Percentiles rank a stretch among this genome's conserved stretches.
Evolutionary conservation across 176 grass and related monocot species (phyloP).

Genomic region (Chrysopogon serrulatus): DNA sequence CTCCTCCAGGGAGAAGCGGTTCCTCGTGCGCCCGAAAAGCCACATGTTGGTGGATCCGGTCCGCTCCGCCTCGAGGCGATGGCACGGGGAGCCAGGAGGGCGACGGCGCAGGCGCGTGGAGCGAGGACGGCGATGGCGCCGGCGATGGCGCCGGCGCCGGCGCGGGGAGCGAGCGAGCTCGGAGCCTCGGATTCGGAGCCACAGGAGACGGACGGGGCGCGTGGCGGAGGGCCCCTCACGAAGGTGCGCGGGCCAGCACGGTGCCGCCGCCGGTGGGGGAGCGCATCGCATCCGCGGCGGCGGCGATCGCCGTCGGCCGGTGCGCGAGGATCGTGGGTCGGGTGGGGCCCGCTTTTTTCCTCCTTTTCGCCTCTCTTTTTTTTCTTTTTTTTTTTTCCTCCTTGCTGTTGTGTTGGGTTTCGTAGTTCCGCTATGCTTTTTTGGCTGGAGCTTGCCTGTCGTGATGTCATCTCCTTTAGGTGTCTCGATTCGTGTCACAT

Average conservation of each 20-base stretch:
- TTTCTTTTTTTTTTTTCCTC: background rate
- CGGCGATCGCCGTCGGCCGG: conserved; percentile 25
- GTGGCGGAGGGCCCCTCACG: background rate
- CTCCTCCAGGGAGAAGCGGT: conserved; percentile 89
- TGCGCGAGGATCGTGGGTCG: background rate
- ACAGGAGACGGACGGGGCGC: background rate
- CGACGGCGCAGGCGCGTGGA: too few species aligned
- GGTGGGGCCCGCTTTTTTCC: background rate
- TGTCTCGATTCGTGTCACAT: too few species aligned
- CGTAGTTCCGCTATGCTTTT: background rate
- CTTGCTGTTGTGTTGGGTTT: background rate
- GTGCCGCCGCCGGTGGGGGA: conserved; percentile 8
- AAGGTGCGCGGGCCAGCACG: background rate
- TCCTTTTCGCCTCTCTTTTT: too few species aligned
- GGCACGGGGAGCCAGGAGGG: too few species aligned
- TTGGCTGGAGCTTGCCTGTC: too few species aligned
- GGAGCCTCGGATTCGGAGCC: background rate
- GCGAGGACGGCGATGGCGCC: too few species aligned
- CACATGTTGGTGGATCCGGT: conserved; percentile 55
- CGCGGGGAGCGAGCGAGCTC: too few species aligned
- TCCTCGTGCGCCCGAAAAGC: conserved; percentile 84
- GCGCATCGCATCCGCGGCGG: conserved; percentile 51
- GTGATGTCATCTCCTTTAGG: too few species aligned
- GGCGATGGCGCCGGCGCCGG: too few species aligned
- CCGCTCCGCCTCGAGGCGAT: too few species aligned